Percentiles rank a stretch among this genome's conserved stretches.
phyloP scores from a whole-genome alignment of 2,329 filamentous ascomycete species.

The Emergomyces orientalis region DNA sequence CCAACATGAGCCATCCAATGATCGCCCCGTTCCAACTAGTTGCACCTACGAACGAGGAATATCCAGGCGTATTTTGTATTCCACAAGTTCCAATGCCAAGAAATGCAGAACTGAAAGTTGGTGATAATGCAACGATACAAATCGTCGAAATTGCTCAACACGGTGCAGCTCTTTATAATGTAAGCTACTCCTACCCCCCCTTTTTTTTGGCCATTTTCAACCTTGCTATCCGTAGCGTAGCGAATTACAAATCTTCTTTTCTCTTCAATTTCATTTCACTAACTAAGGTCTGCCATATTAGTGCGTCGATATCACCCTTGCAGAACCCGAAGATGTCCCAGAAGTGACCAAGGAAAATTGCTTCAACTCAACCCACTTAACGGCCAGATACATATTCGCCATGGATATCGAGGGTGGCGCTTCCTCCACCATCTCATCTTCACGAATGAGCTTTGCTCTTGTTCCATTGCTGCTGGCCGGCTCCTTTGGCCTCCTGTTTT shows the following conservation, averaged over 20 bases:
- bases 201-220: neutral
- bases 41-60: slow-evolving; percentile 74
- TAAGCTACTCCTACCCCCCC: slow-evolving; percentile 36
- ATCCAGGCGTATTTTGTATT: slow-evolving; percentile 78
- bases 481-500: slow-evolving; percentile 13
- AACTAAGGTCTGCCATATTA: slow-evolving; percentile 30
- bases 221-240: neutral
- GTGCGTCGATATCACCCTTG: slow-evolving; percentile 94
- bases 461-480: slow-evolving; percentile 23
- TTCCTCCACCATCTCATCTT: slow-evolving; percentile 4
- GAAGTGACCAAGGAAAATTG: slow-evolving; percentile 75
- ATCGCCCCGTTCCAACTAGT: slow-evolving; percentile 70
- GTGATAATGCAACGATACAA: slow-evolving; percentile 88
- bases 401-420: slow-evolving; percentile 15
- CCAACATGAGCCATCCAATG: slow-evolving; percentile 82
- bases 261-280: neutral
- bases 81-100: slow-evolving; percentile 78
- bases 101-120: slow-evolving; percentile 59
- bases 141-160: slow-evolving; percentile 74
- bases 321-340: slow-evolving; percentile 63
- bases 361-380: slow-evolving; percentile 58
- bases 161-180: slow-evolving; percentile 72
- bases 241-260: neutral
- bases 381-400: slow-evolving; percentile 11
- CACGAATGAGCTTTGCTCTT: slow-evolving; percentile 16